Evolutionary conservation across 208 protist species (phyloP), one percentile per base, ranked within the genome.

Genomic region (Trypanosoma avium): DNA sequence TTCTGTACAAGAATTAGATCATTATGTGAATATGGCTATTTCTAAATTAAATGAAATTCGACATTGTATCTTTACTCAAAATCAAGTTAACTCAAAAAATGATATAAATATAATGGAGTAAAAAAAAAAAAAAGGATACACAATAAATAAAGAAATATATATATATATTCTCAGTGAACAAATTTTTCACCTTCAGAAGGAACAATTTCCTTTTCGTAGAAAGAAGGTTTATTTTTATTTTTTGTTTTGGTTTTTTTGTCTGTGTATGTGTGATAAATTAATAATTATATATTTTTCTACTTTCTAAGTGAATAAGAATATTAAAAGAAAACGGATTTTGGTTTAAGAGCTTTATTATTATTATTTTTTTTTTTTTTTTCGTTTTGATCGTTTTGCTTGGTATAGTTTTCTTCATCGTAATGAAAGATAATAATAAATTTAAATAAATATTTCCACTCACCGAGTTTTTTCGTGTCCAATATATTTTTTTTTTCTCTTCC

Each of bases 361-460:
- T 74, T 27, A 22, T 22, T 55, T 45, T 59, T 8, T 67, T 60
- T 65, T 53, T 53, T 0, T 26, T 52, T 52, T 52, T 42, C 38
- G 9, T 72, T 60, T 48, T 29, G 35, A 24, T 29, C 10, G 46
- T 45, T 24, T 15, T 26, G 7, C 38, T 12, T n/a, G n/a, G n/a
- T n/a, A n/a, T n/a, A n/a, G n/a, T n/a, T n/a, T n/a, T n/a, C n/a
- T n/a, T n/a, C n/a, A n/a, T n/a, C n/a, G n/a, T n/a, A n/a, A n/a
- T n/a, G n/a, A n/a, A n/a, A n/a, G n/a, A n/a, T n/a, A n/a, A n/a
- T n/a, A n/a, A n/a, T n/a, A n/a, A n/a, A n/a, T n/a, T n/a, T n/a
- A n/a, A n/a, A n/a, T n/a, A n/a, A n/a, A n/a, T n/a, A n/a, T n/a
- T n/a, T n/a, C n/a, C n/a, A n/a, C n/a, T n/a, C n/a, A n/a, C n/a